Percentiles rank a stretch among this genome's conserved stretches.
Conservation (phyloP, 371 early-diverging fungal genomes). For the Zychaea mexicana region DNA sequence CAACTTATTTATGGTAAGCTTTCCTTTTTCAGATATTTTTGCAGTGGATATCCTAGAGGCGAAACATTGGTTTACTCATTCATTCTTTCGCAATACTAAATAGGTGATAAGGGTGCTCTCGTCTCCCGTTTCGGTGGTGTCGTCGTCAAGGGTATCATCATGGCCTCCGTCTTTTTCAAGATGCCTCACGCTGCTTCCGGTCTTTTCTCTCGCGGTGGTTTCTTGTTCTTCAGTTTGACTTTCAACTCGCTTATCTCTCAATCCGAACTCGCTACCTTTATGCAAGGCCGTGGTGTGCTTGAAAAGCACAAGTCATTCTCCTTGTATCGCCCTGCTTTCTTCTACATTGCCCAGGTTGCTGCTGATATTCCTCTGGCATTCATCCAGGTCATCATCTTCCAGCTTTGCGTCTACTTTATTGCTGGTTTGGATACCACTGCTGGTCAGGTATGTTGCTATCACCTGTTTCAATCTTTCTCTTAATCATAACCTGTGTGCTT, state of each 20-base stretch:
- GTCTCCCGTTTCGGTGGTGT: constrained; percentile 57
- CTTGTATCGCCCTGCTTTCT: constrained; percentile 64
- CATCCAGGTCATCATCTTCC: constrained; percentile 47
- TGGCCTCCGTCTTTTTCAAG: constrained; percentile 66
- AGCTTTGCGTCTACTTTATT: constrained; percentile 59
- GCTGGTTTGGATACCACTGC: constrained; percentile 53
- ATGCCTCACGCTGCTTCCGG: constrained; percentile 54
- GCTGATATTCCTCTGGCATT: constrained; percentile 43
- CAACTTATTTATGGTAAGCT: constrained; percentile 29
- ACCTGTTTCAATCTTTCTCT: background rate
- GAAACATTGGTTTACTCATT: too few relatives aligned
- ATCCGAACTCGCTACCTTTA: constrained; percentile 54
- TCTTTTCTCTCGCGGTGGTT: constrained; percentile 70
- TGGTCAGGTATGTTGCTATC: constrained; percentile 49
- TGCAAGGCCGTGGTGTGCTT: constrained; percentile 62
- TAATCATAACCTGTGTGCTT: background rate
- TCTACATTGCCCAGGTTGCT: constrained; percentile 61
- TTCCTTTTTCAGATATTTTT: background rate
- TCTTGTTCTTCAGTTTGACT: constrained; percentile 59
- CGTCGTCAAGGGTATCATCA: constrained; percentile 64
- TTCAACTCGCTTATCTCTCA: constrained; percentile 62
- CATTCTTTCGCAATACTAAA: constrained; percentile 24
- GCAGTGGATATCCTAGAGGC: background rate
- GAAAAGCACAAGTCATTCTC: constrained; percentile 72
- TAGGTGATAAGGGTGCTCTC: constrained; percentile 49